A percentile compares a stretch with the other conserved stretches of the same genome.
Evolutionary conservation across 2,329 filamentous ascomycete species (phyloP).

Genomic region (Rhynchosporium agropyri): DNA sequence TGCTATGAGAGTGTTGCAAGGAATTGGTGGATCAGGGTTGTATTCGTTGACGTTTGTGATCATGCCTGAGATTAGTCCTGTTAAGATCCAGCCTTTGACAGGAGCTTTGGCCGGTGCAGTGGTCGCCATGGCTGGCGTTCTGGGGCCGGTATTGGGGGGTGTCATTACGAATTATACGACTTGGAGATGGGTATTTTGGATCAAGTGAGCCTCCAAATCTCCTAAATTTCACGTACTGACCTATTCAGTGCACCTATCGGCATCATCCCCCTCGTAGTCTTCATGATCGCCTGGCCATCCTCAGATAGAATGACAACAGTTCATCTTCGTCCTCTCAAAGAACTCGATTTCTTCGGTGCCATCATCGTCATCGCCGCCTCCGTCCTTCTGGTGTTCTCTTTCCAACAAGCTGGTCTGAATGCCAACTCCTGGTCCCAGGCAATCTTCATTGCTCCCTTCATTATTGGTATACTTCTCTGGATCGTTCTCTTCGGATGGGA

Average conservation of each 20-base stretch:
- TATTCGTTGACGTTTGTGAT: conserved; percentile 37
- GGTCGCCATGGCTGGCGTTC: conserved; percentile 30
- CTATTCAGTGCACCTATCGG: conserved; percentile 53
- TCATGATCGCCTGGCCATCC: conserved; percentile 55
- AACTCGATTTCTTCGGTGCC: conserved; percentile 57
- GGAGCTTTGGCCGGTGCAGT: conserved; percentile 52
- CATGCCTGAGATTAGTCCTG: conserved; percentile 53
- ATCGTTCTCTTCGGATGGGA: conserved; percentile 47
- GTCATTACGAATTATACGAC: conserved; percentile 30
- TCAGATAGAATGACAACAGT: conserved; percentile 44
- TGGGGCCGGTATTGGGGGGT: conserved; percentile 36
- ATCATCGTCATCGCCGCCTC: conserved; percentile 56
- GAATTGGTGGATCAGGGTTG: conserved; percentile 46
- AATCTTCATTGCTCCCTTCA: conserved; percentile 49
- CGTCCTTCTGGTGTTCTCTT: conserved; percentile 59
- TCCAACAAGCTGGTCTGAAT: conserved; percentile 47
- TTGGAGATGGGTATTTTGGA: conserved; percentile 32
- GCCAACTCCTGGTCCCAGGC: conserved; percentile 46
- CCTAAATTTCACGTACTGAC: background rate
- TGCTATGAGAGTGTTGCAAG: conserved; percentile 39
- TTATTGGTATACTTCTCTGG: conserved; percentile 45
- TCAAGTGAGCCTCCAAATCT: conserved; percentile 19
- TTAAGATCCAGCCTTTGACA: conserved; percentile 47
- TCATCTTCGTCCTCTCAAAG: conserved; percentile 45
- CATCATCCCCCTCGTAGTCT: conserved; percentile 49